Evolutionary conservation across 306 rosid genomes (phyloP).

Genomic region (Carpinus fangiana): DNA sequence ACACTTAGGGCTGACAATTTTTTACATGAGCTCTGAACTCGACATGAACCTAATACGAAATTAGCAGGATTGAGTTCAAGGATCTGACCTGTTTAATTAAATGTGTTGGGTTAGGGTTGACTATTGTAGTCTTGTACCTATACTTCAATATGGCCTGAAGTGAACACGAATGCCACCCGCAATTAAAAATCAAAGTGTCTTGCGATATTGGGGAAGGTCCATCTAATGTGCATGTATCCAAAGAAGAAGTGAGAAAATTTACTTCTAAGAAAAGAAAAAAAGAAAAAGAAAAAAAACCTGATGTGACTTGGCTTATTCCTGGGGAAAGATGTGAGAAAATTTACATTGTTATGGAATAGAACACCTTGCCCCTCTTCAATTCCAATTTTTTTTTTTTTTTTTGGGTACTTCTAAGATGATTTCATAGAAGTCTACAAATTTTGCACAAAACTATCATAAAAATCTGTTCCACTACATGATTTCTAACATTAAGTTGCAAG

Average conservation of each 20-base stretch:
- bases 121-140: too few species aligned
- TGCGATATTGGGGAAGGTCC: conserved; percentile 1
- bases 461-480: not conserved
- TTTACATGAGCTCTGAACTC: too few species aligned
- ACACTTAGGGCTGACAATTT: too few species aligned
- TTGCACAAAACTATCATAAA: not conserved
- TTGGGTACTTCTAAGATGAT: not conserved
- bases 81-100: too few species aligned
- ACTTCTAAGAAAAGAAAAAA: not conserved
- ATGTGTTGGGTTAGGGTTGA: too few species aligned
- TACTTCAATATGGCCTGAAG: too few species aligned
- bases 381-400: too few species aligned
- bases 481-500: not conserved
- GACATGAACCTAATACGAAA: too few species aligned
- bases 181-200: conserved; percentile 14
- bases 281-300: not conserved
- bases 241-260: not conserved
- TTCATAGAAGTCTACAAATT: not conserved
- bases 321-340: not conserved
- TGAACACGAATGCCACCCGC: not conserved
- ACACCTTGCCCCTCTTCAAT: not conserved
- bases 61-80: too few species aligned
- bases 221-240: not conserved
- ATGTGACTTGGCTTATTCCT: not conserved
- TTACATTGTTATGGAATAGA: not conserved